Percentiles rank a stretch among this genome's conserved stretches.
Conservation (phyloP, 768 basidiomycete species). For the Rhodotorula kratochvilovae region DNA sequence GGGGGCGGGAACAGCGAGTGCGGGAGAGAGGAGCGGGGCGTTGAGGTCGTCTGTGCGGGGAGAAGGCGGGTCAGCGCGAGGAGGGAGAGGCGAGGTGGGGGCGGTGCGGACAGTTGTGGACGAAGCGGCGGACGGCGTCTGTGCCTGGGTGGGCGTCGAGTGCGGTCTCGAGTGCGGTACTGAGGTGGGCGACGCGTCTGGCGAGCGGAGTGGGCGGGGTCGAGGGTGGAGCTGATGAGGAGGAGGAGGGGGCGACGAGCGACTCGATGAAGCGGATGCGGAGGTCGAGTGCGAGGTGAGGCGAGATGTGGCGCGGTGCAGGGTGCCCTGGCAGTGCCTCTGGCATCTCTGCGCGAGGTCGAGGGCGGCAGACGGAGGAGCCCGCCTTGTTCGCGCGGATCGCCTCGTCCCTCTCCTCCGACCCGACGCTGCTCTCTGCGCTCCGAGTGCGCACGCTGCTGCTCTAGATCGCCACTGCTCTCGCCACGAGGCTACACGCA, state of each 20-base stretch:
- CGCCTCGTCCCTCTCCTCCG: no score
- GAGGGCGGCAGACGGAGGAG: no score
- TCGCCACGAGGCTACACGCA: no score
- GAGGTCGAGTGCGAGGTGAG: conserved; percentile 32
- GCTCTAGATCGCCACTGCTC: no score
- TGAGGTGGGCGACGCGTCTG: conserved; percentile 8
- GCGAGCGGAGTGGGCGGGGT: conserved; percentile 9
- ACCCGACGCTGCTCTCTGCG: no score
- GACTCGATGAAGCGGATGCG: conserved; percentile 41
- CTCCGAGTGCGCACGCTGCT: no score
- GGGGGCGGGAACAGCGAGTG: conserved; percentile 5
- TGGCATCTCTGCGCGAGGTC: no score
- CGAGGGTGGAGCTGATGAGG: conserved; percentile 11
- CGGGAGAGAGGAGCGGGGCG: conserved; percentile 28
- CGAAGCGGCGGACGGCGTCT: conserved; percentile 40
- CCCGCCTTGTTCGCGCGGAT: no score
- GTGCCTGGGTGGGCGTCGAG: conserved; percentile 16
- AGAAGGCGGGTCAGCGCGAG: neutral
- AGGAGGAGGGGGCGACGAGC: conserved; percentile 16
- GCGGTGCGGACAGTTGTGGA: conserved; percentile 32
- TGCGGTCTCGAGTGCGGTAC: conserved; percentile 13
- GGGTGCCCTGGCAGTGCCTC: neutral
- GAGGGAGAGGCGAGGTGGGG: neutral
- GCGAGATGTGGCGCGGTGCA: neutral
- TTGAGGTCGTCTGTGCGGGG: conserved; percentile 40